A percentile compares a stretch with the other conserved stretches of the same genome.
These are phyloP conservation scores for Neurospora cerealis DNA, from an alignment of 495 filamentous ascomycete genomes.

Conservation along the genomic window DNA sequence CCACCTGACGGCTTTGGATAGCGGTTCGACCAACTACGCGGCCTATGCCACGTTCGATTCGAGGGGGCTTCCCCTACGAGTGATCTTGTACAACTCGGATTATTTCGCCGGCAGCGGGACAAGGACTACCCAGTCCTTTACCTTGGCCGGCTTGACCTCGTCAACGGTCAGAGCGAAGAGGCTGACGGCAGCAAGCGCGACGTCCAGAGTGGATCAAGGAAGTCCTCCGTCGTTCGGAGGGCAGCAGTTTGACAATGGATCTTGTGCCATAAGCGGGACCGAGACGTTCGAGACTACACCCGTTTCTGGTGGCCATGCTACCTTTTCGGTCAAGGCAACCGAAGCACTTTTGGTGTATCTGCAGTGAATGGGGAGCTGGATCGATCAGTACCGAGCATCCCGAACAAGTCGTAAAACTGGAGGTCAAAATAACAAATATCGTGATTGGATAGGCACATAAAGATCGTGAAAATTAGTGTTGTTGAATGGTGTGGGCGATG, in stretches of 20 bases:
- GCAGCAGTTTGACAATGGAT: conserved; percentile 43
- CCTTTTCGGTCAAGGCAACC: conserved; percentile 38
- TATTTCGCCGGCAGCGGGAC: conserved; percentile 41
- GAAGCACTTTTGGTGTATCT: conserved; percentile 49
- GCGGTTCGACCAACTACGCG: conserved; percentile 38
- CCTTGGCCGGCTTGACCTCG: conserved; percentile 32
- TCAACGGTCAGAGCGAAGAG: conserved; percentile 39
- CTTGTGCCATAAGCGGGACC: conserved; percentile 36
- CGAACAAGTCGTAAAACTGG: neutral
- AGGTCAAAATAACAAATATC: neutral
- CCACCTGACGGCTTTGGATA: conserved; percentile 41
- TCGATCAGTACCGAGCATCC: neutral
- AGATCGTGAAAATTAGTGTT: neutral
- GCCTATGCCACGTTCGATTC: conserved; percentile 43
- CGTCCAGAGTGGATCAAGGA: conserved; percentile 39
- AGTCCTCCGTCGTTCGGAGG: conserved; percentile 40
- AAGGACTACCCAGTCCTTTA: conserved; percentile 35
- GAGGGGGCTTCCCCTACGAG: conserved; percentile 27
- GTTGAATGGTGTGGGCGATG: neutral
- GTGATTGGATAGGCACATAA: neutral
- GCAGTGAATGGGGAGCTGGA: conserved; percentile 5
- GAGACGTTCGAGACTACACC: conserved; percentile 31
- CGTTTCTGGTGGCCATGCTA: conserved; percentile 34
- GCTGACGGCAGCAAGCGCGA: conserved; percentile 41
- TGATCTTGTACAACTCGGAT: conserved; percentile 48